Evolutionary conservation across 768 basidiomycete species (phyloP), one percentile per base, ranked within the genome.

Genomic region (Mycena belliarum): DNA sequence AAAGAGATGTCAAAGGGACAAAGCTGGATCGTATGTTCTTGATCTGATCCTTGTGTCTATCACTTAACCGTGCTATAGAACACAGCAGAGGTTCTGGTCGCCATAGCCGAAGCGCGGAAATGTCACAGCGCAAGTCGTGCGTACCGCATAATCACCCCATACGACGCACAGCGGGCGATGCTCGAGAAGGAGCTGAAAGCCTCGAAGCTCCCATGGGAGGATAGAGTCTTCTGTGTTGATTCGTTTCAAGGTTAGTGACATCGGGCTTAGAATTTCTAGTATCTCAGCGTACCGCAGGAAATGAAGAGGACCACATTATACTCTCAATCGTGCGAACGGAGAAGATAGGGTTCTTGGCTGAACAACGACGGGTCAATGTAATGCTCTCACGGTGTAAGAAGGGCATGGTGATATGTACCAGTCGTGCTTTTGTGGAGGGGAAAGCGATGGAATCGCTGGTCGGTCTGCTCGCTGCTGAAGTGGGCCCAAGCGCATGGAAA

Each of bases 201-300:
- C 0, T 70, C 71, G 33, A 72, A 76, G 0, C 68, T 91, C 0
- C 64, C 72, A 1, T 86, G 82, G 82, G 66, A 81, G 37, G 78
- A 89, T 59, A 85, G 76, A 52, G 84, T 84, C 52, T 91, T 88
- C 73, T 90, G 88, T 68, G 84, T 91, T 25, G 89, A 91, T 64
- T 82, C 86, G 1, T 91, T 91, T 63, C 90, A 91, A 79, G 89
- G 88, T 83, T 63, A 52, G 70, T 59, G n/a, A 8, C 2, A 4
- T 23, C 2, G 41, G 43, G 41, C 42, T 11, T 49, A 25, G 48
- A 12, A 32, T 6, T 20, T 16, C 33, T 60, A 58, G 29, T 61
- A 33, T 11, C 38, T 6, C 35, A 16, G n/a, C n/a, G n/a, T n/a
- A n/a, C 42, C 42, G 4, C 49, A 89, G 89, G 89, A 0, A 89